phyloP scores from a whole-genome alignment of 2,329 filamentous ascomycete genomes.

The Aciculosporium take region DNA sequence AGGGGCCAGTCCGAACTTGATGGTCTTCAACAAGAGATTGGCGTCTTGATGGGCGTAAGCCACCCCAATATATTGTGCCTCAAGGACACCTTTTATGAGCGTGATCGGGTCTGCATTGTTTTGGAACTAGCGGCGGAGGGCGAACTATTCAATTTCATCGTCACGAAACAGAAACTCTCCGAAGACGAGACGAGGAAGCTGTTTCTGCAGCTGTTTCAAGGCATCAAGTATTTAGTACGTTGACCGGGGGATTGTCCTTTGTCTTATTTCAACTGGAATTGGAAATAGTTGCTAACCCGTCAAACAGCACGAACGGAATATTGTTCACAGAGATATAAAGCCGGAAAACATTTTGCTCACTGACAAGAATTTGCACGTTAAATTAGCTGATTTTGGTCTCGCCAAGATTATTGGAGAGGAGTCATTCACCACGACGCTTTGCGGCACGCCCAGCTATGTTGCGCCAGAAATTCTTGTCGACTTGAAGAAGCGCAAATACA shows the following conservation, averaged over 20 bases:
- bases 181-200: constrained; percentile 76
- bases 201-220: constrained; percentile 83
- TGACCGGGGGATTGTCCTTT: neutral
- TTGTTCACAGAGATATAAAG: constrained; percentile 96
- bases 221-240: constrained; percentile 83
- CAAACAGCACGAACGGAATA: constrained; percentile 82
- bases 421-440: constrained; percentile 91
- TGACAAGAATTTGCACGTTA: constrained; percentile 73
- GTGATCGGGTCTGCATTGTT: constrained; percentile 79
- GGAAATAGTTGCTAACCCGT: neutral
- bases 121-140: constrained; percentile 83
- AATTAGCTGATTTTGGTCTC: constrained; percentile 89
- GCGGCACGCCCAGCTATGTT: constrained; percentile 94
- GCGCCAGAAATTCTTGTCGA: constrained; percentile 89
- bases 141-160: constrained; percentile 91
- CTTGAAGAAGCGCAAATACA: constrained; percentile 71
- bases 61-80: constrained; percentile 86
- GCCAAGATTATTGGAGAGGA: constrained; percentile 98
- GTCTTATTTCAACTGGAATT: no score
- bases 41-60: constrained; percentile 90
- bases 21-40: constrained; percentile 86
- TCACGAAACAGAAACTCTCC: constrained; percentile 74
- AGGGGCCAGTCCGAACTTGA: constrained; percentile 76
- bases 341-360: constrained; percentile 88
- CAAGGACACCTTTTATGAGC: constrained; percentile 89